Conservation (phyloP, 306 rosid genomes). For the Cucurbita moschata region DNA sequence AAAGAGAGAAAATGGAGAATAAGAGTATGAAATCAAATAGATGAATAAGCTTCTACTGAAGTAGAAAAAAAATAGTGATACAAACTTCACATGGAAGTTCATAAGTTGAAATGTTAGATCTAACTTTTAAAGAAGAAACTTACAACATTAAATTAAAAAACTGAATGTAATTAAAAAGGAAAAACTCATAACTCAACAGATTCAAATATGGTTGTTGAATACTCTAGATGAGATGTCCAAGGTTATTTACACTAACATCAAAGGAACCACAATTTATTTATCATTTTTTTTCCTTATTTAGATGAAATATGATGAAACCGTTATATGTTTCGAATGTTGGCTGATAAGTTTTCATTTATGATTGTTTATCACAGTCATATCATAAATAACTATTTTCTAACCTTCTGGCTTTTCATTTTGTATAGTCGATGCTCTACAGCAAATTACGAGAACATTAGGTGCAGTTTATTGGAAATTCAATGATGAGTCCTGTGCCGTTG, state of each 20-base stretch:
- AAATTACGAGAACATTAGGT: conserved; percentile 56
- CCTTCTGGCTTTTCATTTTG: conserved; percentile 5
- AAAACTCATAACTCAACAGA: background rate
- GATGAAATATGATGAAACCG: background rate
- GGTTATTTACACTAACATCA: background rate
- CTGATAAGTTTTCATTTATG: background rate
- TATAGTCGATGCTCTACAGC: conserved; percentile 58
- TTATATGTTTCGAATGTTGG: background rate
- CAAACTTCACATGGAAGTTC: too few relatives aligned
- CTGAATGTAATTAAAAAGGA: too few relatives aligned
- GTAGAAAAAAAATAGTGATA: too few relatives aligned
- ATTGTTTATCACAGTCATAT: background rate
- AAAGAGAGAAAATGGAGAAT: too few relatives aligned
- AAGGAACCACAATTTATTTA: background rate
- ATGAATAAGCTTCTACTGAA: too few relatives aligned
- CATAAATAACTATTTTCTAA: background rate
- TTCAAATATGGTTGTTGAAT: too few relatives aligned
- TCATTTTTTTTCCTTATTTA: background rate
- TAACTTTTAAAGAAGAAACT: too few relatives aligned
- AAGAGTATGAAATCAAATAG: too few relatives aligned
- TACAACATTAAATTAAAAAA: too few relatives aligned
- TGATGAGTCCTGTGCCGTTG: conserved; percentile 31
- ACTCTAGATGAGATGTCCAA: background rate
- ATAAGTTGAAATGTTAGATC: too few relatives aligned
- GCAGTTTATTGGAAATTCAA: conserved; percentile 58